Conservation (phyloP, 108 stramenopile genomes). For the Nitzschia sp. region DNA sequence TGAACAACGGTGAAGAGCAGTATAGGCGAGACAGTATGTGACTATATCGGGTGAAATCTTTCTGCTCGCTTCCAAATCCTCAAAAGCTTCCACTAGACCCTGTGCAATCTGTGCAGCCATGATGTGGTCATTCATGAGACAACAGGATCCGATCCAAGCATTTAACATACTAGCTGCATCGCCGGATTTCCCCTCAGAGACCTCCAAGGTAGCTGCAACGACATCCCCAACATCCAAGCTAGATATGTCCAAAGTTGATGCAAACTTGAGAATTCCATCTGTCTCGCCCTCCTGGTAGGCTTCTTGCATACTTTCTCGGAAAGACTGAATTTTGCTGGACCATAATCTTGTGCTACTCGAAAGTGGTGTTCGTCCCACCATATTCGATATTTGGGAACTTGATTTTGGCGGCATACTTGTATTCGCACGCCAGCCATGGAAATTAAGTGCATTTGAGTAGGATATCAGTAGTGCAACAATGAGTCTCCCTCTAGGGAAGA, state of each 20-base stretch:
- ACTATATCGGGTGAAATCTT: slow-evolving; percentile 34
- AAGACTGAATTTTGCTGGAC: not conserved
- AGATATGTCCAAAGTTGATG: not conserved
- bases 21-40: slow-evolving; percentile 27
- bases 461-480: too few relatives aligned
- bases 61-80: slow-evolving; percentile 10
- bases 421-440: too few relatives aligned
- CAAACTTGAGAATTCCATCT: slow-evolving; percentile 41
- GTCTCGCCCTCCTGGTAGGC: slow-evolving; percentile 35
- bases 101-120: not conserved
- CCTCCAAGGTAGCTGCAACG: slow-evolving; percentile 43
- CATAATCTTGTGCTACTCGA: too few relatives aligned
- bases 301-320: slow-evolving; percentile 7
- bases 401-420: too few relatives aligned
- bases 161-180: slow-evolving; percentile 47
- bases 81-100: slow-evolving; percentile 16
- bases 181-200: slow-evolving; percentile 34
- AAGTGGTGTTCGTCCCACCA: too few relatives aligned
- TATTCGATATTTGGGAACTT: too few relatives aligned
- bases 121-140: slow-evolving; percentile 11
- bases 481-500: too few relatives aligned
- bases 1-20: slow-evolving; percentile 17
- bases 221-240: slow-evolving; percentile 24
- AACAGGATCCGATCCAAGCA: slow-evolving; percentile 56
- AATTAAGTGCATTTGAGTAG: too few relatives aligned